A percentile compares a stretch with the other conserved stretches of the same genome.
These are phyloP conservation scores for Wickerhamiella siamensis DNA, from an alignment of 805 yeast genomes.

Conservation along the genomic window DNA sequence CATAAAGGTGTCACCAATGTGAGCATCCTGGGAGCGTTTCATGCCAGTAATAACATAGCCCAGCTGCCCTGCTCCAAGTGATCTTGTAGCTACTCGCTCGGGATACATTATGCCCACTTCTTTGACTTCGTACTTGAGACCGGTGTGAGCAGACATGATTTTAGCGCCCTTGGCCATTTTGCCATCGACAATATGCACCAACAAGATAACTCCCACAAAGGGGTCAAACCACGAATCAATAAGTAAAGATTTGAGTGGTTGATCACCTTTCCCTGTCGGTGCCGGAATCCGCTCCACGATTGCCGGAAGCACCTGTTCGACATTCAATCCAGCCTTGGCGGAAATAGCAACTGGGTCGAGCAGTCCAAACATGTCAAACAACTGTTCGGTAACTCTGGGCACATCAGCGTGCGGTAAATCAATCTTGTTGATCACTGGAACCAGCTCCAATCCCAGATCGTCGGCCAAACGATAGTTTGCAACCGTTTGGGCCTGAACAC, in stretches of 20 bases:
- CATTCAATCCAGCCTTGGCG: constrained; percentile 82
- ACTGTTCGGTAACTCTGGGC: constrained; percentile 65
- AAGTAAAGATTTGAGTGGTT: constrained; percentile 56
- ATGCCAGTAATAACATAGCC: constrained; percentile 93
- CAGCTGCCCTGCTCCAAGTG: constrained; percentile 76
- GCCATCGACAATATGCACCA: constrained; percentile 81
- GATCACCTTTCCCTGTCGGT: constrained; percentile 42
- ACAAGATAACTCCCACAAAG: constrained; percentile 77
- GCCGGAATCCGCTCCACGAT: constrained; percentile 70
- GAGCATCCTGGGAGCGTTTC: constrained; percentile 73
- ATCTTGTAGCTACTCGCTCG: constrained; percentile 51
- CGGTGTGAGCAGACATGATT: constrained; percentile 63
- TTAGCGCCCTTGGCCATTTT: constrained; percentile 56
- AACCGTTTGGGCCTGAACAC: constrained; percentile 97
- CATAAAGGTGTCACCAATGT: constrained; percentile 82
- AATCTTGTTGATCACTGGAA: constrained; percentile 85
- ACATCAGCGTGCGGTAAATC: constrained; percentile 83
- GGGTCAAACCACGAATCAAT: constrained; percentile 98
- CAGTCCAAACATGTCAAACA: constrained; percentile 64
- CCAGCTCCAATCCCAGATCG: constrained; percentile 61
- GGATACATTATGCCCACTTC: constrained; percentile 96
- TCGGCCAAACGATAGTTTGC: constrained; percentile 88
- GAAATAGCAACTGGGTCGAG: constrained; percentile 65
- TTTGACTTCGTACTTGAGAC: constrained; percentile 65
- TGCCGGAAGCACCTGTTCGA: constrained; percentile 64